Evolutionary conservation across 805 yeast species (phyloP).

Genomic region (Kodamaea fukazawae): DNA sequence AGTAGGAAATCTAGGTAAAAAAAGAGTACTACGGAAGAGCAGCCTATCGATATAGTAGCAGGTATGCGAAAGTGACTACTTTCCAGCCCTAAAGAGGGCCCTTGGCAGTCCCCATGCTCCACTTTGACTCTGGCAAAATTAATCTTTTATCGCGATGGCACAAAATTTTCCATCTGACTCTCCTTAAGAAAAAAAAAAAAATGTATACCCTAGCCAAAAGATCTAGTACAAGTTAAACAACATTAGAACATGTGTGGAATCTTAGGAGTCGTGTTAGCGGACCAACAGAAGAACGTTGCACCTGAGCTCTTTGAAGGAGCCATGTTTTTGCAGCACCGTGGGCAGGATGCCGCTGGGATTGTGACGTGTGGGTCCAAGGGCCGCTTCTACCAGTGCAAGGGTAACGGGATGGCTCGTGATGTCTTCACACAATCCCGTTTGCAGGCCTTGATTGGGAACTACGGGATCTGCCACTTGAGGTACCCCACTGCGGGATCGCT

Average conservation of each 20-base stretch:
- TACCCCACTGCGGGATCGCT: constrained; percentile 98
- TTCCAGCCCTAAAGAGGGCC: too few species aligned
- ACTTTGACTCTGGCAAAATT: constrained; percentile 7
- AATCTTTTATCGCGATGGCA: constrained; percentile 6
- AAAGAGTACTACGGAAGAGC: too few species aligned
- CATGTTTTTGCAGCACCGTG: constrained; percentile 91
- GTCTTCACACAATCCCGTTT: constrained; percentile 86
- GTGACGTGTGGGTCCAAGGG: constrained; percentile 94
- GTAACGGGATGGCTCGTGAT: constrained; percentile 98
- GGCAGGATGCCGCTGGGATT: constrained; percentile 99
- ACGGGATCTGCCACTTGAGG: constrained; percentile 93
- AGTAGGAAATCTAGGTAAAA: too few species aligned
- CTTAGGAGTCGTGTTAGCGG: constrained; percentile 80
- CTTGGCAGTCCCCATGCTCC: too few species aligned
- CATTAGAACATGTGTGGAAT: constrained; percentile 81
- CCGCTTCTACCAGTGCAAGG: constrained; percentile 94
- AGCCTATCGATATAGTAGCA: too few species aligned
- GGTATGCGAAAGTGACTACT: too few species aligned
- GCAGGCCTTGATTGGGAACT: constrained; percentile 78
- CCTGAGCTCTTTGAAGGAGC: constrained; percentile 91
- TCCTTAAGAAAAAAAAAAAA: constrained; percentile 2
- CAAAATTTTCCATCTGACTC: constrained; percentile 6
- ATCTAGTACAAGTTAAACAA: not conserved
- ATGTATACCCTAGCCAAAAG: too few species aligned
- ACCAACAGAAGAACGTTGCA: constrained; percentile 70